A percentile compares a stretch with the other conserved stretches of the same genome.
Conservation (phyloP, 768 basidiomycete species). For the Collybiopsis luxurians region DNA sequence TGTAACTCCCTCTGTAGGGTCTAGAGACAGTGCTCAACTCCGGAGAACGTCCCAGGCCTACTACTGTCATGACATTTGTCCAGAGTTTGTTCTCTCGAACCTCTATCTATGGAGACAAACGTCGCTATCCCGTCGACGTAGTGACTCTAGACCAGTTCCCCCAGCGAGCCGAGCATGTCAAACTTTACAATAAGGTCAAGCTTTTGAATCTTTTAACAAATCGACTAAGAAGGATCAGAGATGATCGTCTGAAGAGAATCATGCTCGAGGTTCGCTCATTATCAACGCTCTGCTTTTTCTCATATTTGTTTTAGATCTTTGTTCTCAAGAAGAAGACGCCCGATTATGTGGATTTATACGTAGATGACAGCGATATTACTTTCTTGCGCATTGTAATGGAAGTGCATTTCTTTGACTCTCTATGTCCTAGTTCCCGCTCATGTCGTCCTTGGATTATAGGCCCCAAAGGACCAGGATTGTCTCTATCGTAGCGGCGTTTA, state of each 20-base stretch:
- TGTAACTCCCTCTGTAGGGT: conserved; percentile 14
- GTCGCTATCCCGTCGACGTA: conserved; percentile 16
- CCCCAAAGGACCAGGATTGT: conserved; percentile 22
- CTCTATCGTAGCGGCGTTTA: conserved; percentile 24
- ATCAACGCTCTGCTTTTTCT: too few relatives aligned
- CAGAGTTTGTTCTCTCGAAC: not conserved
- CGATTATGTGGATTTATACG: conserved; percentile 23
- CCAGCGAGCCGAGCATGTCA: conserved; percentile 18
- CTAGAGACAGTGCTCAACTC: conserved; percentile 27
- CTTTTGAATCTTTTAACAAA: conserved; percentile 7
- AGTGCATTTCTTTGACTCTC: too few relatives aligned
- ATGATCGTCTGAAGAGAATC: conserved; percentile 22
- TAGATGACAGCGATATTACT: conserved; percentile 24
- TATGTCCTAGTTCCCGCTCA: not conserved
- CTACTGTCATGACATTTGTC: conserved; percentile 8
- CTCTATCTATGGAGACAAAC: conserved; percentile 8
- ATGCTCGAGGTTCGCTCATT: conserved; percentile 22
- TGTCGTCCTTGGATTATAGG: conserved; percentile 11
- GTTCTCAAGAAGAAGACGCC: conserved; percentile 20
- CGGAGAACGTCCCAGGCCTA: conserved; percentile 18
- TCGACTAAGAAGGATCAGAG: not conserved
- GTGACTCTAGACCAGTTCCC: conserved; percentile 24
- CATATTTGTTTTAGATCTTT: conserved; percentile 21
- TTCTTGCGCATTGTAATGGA: conserved; percentile 26
- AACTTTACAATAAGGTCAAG: conserved; percentile 17